Base-by-base conservation (phyloP, 2,329 filamentous ascomycete genomes). In the Colletotrichum sojae region DNA sequence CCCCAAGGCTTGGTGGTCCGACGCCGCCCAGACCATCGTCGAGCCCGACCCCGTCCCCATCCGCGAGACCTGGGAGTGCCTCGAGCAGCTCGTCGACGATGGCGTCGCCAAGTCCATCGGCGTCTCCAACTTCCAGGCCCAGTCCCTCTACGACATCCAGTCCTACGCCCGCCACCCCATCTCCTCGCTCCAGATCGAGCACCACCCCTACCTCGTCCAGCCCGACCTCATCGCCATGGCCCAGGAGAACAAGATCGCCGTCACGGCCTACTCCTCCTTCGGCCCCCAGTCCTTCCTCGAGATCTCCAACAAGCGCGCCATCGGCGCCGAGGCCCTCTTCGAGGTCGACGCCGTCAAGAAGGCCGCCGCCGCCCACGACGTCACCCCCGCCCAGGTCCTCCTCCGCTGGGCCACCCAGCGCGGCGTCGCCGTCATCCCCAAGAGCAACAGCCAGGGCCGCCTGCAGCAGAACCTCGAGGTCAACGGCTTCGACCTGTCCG, bases 201-300 rank as follows among this genome's bases (percentile, higher is more conserved):
- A 91, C 79, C 90, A 92, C 80, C 90, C 90, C 5, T 91, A 91
- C 82, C 86, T 91, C 61, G 86, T 86, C 43, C 90, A 92, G 81
- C 78, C 82, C 54, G 81, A 83, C 6, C 82, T 92, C 52, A 76
- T 91, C 68, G 77, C 85, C 63, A 84, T 89, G 73, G 88, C 87
- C 62, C 83, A 89, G 78, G 83, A 84, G 74, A 79, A 89, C 74
- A 83, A 83, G 53, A 88, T 92, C 69, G 80, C 81, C 53, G 83
- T 92, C 43, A 91, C 89, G 4, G 90, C 88, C 25, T 92, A 92
- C 83, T 90, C 87, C 5, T 89, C 88, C 18, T 91, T 92, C 73
- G 90, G 90, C 2, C 88, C 89, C 25, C 82, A 88, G 76, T 76
- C 73, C 70, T 80, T 79, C 72, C 71, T 78, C 56, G 78, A 80